phyloP scores from a whole-genome alignment of 495 filamentous ascomycete genomes.

The Rusavskia elegans region DNA sequence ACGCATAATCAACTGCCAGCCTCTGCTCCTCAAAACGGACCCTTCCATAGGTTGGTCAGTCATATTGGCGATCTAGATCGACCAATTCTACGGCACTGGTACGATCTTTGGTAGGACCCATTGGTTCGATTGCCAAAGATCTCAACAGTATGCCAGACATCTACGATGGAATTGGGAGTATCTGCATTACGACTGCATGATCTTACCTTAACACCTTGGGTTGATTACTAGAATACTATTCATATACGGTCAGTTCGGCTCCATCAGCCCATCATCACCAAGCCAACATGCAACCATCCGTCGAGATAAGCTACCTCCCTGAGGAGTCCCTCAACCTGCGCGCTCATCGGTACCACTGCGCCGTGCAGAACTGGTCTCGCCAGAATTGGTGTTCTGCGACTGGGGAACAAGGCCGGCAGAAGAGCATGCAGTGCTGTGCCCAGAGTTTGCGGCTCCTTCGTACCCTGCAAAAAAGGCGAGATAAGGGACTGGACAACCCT shows the following conservation, averaged over 20 bases:
- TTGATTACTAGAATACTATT: too few species aligned
- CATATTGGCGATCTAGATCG: conserved; percentile 17
- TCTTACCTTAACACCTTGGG: background rate
- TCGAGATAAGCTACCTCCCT: conserved; percentile 72
- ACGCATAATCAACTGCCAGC: conserved; percentile 14
- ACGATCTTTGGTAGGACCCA: conserved; percentile 3
- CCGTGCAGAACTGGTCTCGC: conserved; percentile 89
- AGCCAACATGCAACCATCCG: conserved; percentile 76
- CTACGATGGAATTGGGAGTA: background rate
- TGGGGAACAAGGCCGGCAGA: conserved; percentile 76
- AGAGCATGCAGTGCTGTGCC: conserved; percentile 63
- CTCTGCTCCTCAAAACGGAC: conserved; percentile 1
- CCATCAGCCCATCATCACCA: conserved; percentile 50
- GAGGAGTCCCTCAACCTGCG: conserved; percentile 75
- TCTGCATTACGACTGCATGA: background rate
- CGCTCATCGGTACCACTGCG: conserved; percentile 62
- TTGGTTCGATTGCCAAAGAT: background rate
- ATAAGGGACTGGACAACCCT: conserved; percentile 57
- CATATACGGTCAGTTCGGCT: background rate
- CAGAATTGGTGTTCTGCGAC: conserved; percentile 67
- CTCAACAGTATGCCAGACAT: background rate
- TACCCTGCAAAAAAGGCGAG: conserved; percentile 29
- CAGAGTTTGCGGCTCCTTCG: conserved; percentile 56
- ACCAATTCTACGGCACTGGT: conserved; percentile 4
- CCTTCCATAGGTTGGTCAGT: conserved; percentile 15